phyloP scores from a whole-genome alignment of 2,329 filamentous ascomycete species.

The Seiridium cupressi region DNA sequence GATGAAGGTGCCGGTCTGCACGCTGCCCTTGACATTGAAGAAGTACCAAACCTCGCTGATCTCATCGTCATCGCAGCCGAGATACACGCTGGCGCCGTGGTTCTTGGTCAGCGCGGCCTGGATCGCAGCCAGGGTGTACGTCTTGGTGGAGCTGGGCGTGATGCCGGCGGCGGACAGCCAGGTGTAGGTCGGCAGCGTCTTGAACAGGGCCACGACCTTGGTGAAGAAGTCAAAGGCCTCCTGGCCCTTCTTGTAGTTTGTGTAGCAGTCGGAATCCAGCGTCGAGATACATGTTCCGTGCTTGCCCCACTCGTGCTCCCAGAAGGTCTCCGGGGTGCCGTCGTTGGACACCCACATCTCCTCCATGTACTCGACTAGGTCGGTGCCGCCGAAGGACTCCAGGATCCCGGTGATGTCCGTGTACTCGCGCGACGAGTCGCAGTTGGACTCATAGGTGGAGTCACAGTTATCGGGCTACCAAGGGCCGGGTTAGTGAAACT shows the following conservation, averaged over 20 bases:
- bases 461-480: constrained; percentile 70
- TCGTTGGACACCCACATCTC: constrained; percentile 70
- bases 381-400: constrained; percentile 36
- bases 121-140: constrained; percentile 59
- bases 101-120: constrained; percentile 53
- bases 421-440: constrained; percentile 60
- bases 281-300: constrained; percentile 72
- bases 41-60: constrained; percentile 58
- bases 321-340: constrained; percentile 63
- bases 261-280: constrained; percentile 65
- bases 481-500: neutral
- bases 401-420: constrained; percentile 65
- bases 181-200: constrained; percentile 63
- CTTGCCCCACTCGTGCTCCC: constrained; percentile 75
- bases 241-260: constrained; percentile 54
- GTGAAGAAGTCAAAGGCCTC: constrained; percentile 71
- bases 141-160: constrained; percentile 48
- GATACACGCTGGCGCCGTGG: constrained; percentile 52
- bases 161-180: constrained; percentile 62
- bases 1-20: constrained; percentile 58
- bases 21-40: constrained; percentile 58
- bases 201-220: constrained; percentile 63
- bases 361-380: constrained; percentile 63
- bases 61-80: constrained; percentile 50
- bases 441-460: constrained; percentile 66